A percentile compares a stretch with the other conserved stretches of the same genome.
phyloP scores from a whole-genome alignment of 2,329 filamentous ascomycete species.

The Davidsoniella australis region DNA sequence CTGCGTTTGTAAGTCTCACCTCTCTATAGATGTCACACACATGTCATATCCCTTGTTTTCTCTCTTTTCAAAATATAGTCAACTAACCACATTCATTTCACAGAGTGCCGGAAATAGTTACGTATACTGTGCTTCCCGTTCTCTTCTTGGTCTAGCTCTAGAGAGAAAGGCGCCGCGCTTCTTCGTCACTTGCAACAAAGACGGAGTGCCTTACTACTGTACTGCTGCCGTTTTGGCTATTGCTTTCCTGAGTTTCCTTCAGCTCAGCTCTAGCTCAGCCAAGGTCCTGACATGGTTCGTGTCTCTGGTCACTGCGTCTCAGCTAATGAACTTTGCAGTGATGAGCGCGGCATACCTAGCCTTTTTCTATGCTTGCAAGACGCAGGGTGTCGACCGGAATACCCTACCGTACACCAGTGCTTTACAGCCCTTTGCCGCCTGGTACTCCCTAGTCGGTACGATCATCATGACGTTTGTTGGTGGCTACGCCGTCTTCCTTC shows the following conservation, averaged over 20 bases:
- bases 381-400: slow-evolving; percentile 50
- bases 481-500: slow-evolving; percentile 61
- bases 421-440: slow-evolving; percentile 57
- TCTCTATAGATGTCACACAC: not conserved
- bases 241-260: slow-evolving; percentile 54
- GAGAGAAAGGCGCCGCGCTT: slow-evolving; percentile 49
- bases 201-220: slow-evolving; percentile 59
- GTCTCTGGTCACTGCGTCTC: slow-evolving; percentile 51
- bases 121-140: slow-evolving; percentile 49
- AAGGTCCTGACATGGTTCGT: slow-evolving; percentile 60
- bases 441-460: slow-evolving; percentile 44
- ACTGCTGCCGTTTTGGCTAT: slow-evolving; percentile 49
- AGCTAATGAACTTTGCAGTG: slow-evolving; percentile 55
- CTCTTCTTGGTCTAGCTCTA: slow-evolving; percentile 49
- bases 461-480: slow-evolving; percentile 58
- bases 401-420: slow-evolving; percentile 53
- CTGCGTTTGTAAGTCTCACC: slow-evolving; percentile 17
- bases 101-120: slow-evolving; percentile 44
- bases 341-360: slow-evolving; percentile 55
- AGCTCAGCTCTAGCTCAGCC: slow-evolving; percentile 47
- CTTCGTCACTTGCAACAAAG: slow-evolving; percentile 41
- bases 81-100: too few species aligned
- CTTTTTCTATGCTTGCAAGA: slow-evolving; percentile 52
- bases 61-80: not conserved
- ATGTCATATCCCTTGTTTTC: slow-evolving; percentile 1